These are phyloP conservation scores for Brassica hybrid DNA, from an alignment of 441 rosid genomes.

Conservation along the genomic window DNA sequence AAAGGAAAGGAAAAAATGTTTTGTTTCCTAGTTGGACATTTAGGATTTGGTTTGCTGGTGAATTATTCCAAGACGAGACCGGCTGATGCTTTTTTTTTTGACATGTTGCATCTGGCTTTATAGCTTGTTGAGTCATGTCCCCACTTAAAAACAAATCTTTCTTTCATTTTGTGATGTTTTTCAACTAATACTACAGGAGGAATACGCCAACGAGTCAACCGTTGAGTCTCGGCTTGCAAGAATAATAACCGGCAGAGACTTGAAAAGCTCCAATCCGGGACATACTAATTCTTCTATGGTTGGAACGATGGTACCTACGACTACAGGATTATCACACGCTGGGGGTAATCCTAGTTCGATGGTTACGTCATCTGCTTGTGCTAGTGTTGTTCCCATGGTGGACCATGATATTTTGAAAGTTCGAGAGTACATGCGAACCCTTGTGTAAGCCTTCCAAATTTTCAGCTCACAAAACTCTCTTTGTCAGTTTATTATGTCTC, in stretches of 20 bases:
- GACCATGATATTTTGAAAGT: not conserved
- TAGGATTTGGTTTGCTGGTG: conserved; percentile 23
- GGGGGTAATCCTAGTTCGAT: conserved; percentile 57
- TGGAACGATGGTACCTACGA: conserved; percentile 87
- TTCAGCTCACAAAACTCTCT: not conserved
- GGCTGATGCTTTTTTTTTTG: conserved; percentile 20
- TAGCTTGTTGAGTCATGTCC: conserved; percentile 17
- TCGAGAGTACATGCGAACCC: not conserved
- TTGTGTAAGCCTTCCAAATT: conserved; percentile 1
- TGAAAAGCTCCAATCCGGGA: conserved; percentile 47
- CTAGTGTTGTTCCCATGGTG: not conserved
- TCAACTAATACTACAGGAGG: conserved; percentile 63
- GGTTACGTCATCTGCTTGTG: conserved; percentile 57
- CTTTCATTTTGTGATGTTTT: conserved; percentile 32
- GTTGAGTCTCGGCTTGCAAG: conserved; percentile 68
- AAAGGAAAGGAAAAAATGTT: not conserved
- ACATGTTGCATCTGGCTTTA: conserved; percentile 7
- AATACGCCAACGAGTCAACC: conserved; percentile 66
- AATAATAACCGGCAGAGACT: conserved; percentile 52
- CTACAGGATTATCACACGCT: conserved; percentile 83
- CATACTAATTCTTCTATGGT: conserved; percentile 52
- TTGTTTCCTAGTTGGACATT: not conserved
- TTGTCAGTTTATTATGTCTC: not conserved
- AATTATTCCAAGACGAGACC: conserved; percentile 14
- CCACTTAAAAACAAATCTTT: not conserved